Conservation (phyloP, 148 eudicot genomes). For the Heliosperma pusillum region DNA sequence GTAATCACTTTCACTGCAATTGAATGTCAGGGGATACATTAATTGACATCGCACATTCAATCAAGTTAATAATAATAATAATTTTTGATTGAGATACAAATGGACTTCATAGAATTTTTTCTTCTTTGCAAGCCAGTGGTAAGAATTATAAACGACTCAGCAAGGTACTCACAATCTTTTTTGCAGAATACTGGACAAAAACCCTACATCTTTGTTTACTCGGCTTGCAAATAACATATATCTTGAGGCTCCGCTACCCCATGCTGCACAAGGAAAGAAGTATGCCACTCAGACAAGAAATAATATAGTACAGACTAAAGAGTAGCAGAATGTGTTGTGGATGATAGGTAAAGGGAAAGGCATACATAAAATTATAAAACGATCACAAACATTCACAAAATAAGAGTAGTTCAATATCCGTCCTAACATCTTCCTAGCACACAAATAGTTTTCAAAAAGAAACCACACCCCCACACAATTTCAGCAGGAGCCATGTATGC, state of each 20-base stretch:
- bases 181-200: constrained; percentile 28
- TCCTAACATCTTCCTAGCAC: background rate
- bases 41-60: background rate
- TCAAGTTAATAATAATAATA: background rate
- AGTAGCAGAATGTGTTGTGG: constrained; percentile 12
- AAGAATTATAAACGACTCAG: background rate
- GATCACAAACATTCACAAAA: background rate
- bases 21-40: background rate
- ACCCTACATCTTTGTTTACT: constrained; percentile 26
- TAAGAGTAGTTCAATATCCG: background rate
- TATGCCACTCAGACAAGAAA: constrained; percentile 7
- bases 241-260: constrained; percentile 26
- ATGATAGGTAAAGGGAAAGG: background rate
- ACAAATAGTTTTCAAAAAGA: background rate
- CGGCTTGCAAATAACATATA: constrained; percentile 22
- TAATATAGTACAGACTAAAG: background rate
- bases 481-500: background rate
- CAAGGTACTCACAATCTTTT: constrained; percentile 48
- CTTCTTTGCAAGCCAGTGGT: background rate
- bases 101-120: background rate
- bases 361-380: background rate
- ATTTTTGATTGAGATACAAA: background rate
- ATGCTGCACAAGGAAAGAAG: constrained; percentile 38
- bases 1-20: background rate
- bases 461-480: background rate